Base-by-base conservation (phyloP, 1,139 yeast genomes). In the Magnusiomyces suaveolens region DNA sequence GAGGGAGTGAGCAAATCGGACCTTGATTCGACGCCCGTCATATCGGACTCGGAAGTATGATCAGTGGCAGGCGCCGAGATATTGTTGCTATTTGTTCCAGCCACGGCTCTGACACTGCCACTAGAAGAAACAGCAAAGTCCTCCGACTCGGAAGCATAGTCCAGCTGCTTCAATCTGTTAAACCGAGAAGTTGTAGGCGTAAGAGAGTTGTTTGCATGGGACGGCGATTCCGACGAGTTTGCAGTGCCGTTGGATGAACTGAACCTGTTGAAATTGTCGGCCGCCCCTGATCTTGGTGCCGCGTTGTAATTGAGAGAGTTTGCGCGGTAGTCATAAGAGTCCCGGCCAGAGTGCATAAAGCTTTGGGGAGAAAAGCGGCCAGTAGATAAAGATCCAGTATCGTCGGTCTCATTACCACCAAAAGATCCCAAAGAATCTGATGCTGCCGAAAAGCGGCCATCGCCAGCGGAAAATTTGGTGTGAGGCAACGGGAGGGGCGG, bases 321-420 rank as follows among this genome's bases (percentile, higher is more conserved):
- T 6, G 23, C 21, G 20, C 48, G 48, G 48, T 20, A 46, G 23
- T 53, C 53, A 23, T 29, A 46, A 2, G 53, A 50, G 2, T 50
- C 55, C 18, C 55, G 32, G 26, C 25, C 46, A 12, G 52, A 48
- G 23, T 36, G n/a, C 10, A 46, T 26, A 43, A 50, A 53, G 29
- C 55, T 53, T 43, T 53, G 53, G 2, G 55, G 53, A 18, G 55
- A 50, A 3, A 32, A 39, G 20, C 55, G 26, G 3, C 55, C 55
- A 10, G 55, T 53, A 1, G 52, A 50, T 16, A 53, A 48, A 8
- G 52, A 48, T 16, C 53, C 55, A 21, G 55, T 39, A 18, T 51
- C 51, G 24, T 50, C 55, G 14, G 55, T 50, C 33, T 50, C 52
- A n/a, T 38, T 23, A 16, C 50, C 53, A 3, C 51, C 52, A 39